phyloP scores from a whole-genome alignment of 2,329 filamentous ascomycete genomes.

The Zymoseptoria passerinii region DNA sequence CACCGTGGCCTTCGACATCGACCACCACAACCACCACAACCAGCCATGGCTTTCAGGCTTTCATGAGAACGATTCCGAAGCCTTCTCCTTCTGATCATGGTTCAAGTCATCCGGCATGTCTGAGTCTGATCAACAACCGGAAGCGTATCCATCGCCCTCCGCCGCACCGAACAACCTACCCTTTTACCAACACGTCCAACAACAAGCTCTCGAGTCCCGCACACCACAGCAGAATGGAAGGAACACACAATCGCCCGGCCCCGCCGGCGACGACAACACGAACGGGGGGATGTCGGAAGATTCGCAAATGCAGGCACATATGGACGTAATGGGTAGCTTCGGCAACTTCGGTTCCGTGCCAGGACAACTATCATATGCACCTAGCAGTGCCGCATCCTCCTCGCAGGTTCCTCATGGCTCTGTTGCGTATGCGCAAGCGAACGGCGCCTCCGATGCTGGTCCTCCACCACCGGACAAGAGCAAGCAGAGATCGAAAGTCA shows the following conservation, averaged over 20 bases:
- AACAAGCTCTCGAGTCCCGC: neutral
- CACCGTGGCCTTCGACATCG: neutral
- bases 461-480: slow-evolving; percentile 5
- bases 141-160: neutral
- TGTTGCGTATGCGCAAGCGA: slow-evolving; percentile 16
- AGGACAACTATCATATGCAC: slow-evolving; percentile 3
- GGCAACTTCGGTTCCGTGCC: slow-evolving; percentile 10
- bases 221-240: neutral
- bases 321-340: slow-evolving; percentile 13
- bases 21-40: neutral
- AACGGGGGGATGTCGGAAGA: slow-evolving; percentile 6
- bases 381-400: slow-evolving; percentile 4
- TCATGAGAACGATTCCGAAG: neutral
- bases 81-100: too few relatives aligned
- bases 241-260: neutral
- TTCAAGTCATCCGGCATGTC: neutral
- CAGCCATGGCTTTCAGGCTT: neutral
- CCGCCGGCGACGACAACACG: slow-evolving; percentile 1
- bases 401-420: slow-evolving; percentile 13
- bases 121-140: neutral
- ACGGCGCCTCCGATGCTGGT: slow-evolving; percentile 13
- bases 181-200: slow-evolving; percentile 7
- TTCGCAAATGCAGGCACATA: slow-evolving; percentile 5
- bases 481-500: slow-evolving; percentile 63
- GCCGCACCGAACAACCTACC: slow-evolving; percentile 3